These are phyloP conservation scores for Coemansia sp. DNA, from an alignment of 371 early-diverging fungal genomes.

Conservation along the genomic window DNA sequence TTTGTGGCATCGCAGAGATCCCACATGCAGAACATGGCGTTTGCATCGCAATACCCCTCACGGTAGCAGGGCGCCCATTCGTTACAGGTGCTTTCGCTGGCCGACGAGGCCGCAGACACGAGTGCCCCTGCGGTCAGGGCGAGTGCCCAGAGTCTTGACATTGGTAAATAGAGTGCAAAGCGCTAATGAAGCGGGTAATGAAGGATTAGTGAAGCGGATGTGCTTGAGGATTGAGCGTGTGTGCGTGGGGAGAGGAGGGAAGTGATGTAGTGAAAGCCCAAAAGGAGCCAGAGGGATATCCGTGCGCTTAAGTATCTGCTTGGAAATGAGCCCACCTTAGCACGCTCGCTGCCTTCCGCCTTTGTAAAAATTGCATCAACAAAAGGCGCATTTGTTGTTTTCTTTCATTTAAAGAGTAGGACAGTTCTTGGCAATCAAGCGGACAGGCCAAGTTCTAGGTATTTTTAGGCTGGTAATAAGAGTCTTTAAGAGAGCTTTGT, in stretches of 20 bases:
- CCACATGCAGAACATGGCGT: conserved; percentile 50
- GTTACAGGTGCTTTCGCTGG: conserved; percentile 33
- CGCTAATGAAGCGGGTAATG: background rate
- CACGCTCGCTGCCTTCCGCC: background rate
- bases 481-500: too few species aligned
- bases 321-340: background rate
- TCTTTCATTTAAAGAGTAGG: background rate
- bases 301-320: background rate
- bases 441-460: background rate
- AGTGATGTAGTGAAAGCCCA: background rate
- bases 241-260: background rate
- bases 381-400: background rate
- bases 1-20: conserved; percentile 54
- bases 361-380: background rate
- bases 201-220: background rate
- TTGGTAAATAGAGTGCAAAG: background rate
- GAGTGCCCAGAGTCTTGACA: conserved; percentile 6
- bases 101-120: conserved; percentile 8
- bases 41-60: conserved; percentile 43
- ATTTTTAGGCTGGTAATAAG: background rate
- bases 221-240: background rate
- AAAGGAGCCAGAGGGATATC: background rate
- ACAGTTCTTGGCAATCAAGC: conserved; percentile 1
- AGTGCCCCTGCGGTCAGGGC: conserved; percentile 17
- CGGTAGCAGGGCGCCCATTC: conserved; percentile 51